Evolutionary conservation across 352 stramenopile species (phyloP).

Genomic region (Peronospora destructor): DNA sequence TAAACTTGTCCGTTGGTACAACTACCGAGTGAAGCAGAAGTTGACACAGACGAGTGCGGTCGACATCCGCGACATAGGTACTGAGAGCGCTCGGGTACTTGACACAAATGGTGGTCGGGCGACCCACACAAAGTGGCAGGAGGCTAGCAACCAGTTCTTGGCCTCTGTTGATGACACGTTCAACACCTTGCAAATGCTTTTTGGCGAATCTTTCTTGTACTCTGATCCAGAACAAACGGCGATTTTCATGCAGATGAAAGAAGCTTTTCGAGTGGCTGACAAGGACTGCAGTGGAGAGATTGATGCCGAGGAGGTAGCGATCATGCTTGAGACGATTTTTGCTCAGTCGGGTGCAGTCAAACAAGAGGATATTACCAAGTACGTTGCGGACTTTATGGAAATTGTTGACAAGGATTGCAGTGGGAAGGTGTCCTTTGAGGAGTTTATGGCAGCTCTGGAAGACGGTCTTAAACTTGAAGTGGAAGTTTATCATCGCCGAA

Average conservation of each 20-base stretch:
- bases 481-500: slow-evolving; percentile 51
- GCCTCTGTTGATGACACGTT: slow-evolving; percentile 57
- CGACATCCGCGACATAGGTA: slow-evolving; percentile 42
- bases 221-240: slow-evolving; percentile 72
- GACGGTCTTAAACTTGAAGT: slow-evolving; percentile 71
- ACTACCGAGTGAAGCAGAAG: slow-evolving; percentile 51
- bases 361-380: slow-evolving; percentile 59
- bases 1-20: slow-evolving; percentile 77
- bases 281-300: slow-evolving; percentile 79
- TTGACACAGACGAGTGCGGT: slow-evolving; percentile 30
- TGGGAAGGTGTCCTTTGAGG: slow-evolving; percentile 72
- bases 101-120: slow-evolving; percentile 10
- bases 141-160: slow-evolving; percentile 45
- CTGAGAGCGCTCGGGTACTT: slow-evolving; percentile 4
- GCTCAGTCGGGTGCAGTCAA: slow-evolving; percentile 64
- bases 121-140: slow-evolving; percentile 43
- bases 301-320: slow-evolving; percentile 63
- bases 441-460: slow-evolving; percentile 77
- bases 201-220: slow-evolving; percentile 69
- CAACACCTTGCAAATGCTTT: slow-evolving; percentile 62
- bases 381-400: slow-evolving; percentile 71
- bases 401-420: slow-evolving; percentile 59
- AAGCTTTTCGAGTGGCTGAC: slow-evolving; percentile 71
- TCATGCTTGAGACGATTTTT: slow-evolving; percentile 78
- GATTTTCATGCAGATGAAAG: slow-evolving; percentile 86